Evolutionary conservation across 257 asterid genomes (phyloP), one percentile per base, ranked within the genome.

Genomic region (Misopates orontium): DNA sequence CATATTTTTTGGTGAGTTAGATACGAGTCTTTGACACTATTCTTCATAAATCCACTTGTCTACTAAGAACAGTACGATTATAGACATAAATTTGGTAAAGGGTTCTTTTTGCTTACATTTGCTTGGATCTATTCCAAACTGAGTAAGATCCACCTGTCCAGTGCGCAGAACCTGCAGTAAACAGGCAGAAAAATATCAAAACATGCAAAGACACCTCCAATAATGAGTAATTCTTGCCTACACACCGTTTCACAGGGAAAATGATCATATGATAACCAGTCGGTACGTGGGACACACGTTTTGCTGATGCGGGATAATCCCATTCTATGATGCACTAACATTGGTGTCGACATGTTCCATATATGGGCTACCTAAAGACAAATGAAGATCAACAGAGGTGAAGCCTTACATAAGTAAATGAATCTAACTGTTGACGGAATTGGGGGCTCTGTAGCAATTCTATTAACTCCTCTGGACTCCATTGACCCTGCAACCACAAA

Each of bases 381-480:
- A 23, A 15, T 21, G 11, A 49, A 57, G 67, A 70, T 18, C 8
- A 23, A 21, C 5, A 28, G 64, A 42, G 21, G 19, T 47, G 53
- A 56, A 53, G 65, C 50, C 95, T 79, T 77, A 94, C 99, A 50
- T 90, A 88, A 75, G 97, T 83, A 79, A 94, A 94, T 66, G 99
- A 86, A 79, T 94, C 99, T 42, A 90, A 76, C 77, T 90, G 97
- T 67, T 94, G 97, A 76, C 93, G 96, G 72, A 90, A 94, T 59
- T 92, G 97, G 24, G 96, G 87, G 71, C 96, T 88, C 80, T 94
- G 96, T 56, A 94, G 79, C 80, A 94, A 76, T 74, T 94, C 99
- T 71, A 86, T 60, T 21, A 94, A 69, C 68, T 85, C 97, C 45
- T 88, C 86, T 0, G 91, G 79, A 15, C 95, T 88, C 96, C 97